phyloP scores from a whole-genome alignment of 1,139 yeast species.

The Hemisphaericaspora lyxosophila region DNA sequence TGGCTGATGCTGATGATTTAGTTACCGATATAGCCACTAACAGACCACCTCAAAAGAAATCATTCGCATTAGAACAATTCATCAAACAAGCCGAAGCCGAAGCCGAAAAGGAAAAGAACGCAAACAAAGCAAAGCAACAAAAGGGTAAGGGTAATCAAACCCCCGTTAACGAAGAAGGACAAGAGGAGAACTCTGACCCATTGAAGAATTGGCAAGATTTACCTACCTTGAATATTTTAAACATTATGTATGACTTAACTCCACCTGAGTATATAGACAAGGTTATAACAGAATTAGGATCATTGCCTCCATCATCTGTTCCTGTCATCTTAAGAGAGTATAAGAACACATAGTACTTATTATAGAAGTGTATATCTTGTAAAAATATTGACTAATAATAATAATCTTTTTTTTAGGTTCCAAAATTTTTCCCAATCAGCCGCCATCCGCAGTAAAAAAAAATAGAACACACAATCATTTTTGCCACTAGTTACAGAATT shows the following conservation, averaged over 20 bases:
- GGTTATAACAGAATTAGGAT: slow-evolving; percentile 94
- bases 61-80: slow-evolving; percentile 67
- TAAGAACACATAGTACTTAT: slow-evolving; percentile 45
- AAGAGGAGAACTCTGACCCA: slow-evolving; percentile 23
- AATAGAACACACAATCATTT: no score
- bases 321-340: slow-evolving; percentile 95
- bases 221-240: slow-evolving; percentile 68
- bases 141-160: slow-evolving; percentile 1
- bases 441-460: no score
- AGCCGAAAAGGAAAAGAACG: slow-evolving; percentile 21
- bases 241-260: slow-evolving; percentile 89
- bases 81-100: slow-evolving; percentile 42
- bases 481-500: no score
- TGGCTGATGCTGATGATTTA: slow-evolving; percentile 82
- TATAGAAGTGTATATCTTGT: neutral
- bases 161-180: slow-evolving; percentile 17
- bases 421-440: neutral
- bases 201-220: slow-evolving; percentile 65
- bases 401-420: neutral
- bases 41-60: slow-evolving; percentile 60
- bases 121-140: slow-evolving; percentile 9
- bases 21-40: slow-evolving; percentile 45
- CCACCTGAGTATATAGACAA: slow-evolving; percentile 93
- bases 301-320: slow-evolving; percentile 94
- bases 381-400: neutral